These are phyloP conservation scores for Eucalyptus globulus DNA, from an alignment of 345 rosid genomes.

Conservation along the genomic window DNA sequence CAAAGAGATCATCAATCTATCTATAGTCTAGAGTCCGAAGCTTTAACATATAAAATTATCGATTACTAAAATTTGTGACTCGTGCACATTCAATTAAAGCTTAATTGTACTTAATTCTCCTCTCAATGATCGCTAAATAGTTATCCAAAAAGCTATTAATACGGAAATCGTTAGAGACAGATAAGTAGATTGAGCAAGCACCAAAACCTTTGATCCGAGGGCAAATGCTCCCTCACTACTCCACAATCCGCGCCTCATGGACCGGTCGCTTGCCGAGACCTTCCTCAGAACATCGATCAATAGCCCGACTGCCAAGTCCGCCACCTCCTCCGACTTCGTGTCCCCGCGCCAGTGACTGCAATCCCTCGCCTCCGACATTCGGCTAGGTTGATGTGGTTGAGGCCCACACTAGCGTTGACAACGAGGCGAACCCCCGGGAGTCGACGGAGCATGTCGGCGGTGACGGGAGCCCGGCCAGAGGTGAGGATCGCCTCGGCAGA, in stretches of 20 bases:
- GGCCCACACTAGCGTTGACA: background rate
- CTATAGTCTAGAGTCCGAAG: background rate
- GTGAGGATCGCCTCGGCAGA: background rate
- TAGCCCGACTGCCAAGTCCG: background rate
- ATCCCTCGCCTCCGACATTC: background rate
- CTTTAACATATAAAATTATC: too few relatives aligned
- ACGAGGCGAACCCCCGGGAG: background rate
- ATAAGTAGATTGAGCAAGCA: background rate
- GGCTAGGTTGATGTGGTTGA: background rate
- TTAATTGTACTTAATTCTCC: too few relatives aligned
- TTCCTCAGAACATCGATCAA: background rate
- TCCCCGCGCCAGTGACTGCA: accelerated
- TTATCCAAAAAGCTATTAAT: background rate
- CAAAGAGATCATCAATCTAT: too few relatives aligned
- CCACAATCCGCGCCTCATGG: background rate
- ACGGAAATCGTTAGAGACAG: background rate
- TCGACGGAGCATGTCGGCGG: accelerated
- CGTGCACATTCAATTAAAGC: too few relatives aligned
- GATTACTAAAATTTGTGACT: background rate
- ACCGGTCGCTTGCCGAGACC: background rate
- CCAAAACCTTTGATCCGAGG: background rate
- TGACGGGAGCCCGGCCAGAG: background rate
- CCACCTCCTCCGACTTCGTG: background rate
- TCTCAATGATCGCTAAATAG: too few relatives aligned
- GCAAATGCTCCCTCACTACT: background rate